phyloP scores from a whole-genome alignment of 768 basidiomycete genomes.

The Tricholoma hemisulphureum region DNA sequence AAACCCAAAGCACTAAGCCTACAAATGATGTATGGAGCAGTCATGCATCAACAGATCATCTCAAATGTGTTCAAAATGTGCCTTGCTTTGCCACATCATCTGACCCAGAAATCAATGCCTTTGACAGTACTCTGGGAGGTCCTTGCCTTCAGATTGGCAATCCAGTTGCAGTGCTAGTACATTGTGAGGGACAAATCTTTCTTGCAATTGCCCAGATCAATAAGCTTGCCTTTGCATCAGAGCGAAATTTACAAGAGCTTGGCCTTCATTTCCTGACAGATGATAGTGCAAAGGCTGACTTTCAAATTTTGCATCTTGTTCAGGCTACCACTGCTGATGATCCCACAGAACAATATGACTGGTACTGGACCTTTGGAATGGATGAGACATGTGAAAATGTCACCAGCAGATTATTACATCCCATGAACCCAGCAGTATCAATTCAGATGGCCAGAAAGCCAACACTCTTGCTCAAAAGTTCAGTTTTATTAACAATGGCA shows the following conservation, averaged over 20 bases:
- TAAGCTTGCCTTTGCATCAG: too few relatives aligned
- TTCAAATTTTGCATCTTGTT: not conserved
- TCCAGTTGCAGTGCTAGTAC: not conserved
- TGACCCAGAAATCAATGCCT: not conserved
- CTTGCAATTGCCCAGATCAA: too few relatives aligned
- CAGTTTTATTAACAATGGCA: too few relatives aligned
- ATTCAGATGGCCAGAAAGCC: too few relatives aligned
- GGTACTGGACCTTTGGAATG: slow-evolving; percentile 9
- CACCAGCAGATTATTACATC: too few relatives aligned
- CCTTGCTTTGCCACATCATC: not conserved
- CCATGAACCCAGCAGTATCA: too few relatives aligned
- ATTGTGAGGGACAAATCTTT: not conserved
- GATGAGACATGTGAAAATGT: too few relatives aligned
- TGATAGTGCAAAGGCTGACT: not conserved
- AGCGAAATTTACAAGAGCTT: not conserved
- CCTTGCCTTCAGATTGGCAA: not conserved
- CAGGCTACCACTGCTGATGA: slow-evolving; percentile 1
- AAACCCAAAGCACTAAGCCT: not conserved
- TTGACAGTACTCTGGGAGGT: not conserved
- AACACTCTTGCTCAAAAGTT: too few relatives aligned
- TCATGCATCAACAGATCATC: not conserved
- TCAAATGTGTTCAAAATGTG: too few relatives aligned
- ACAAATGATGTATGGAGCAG: not conserved
- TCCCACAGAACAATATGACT: slow-evolving; percentile 13
- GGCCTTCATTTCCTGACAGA: not conserved